Evolutionary conservation across 139 green algal genomes (phyloP), one percentile per base, ranked within the genome.

Genomic region (Micractinium sp.): DNA sequence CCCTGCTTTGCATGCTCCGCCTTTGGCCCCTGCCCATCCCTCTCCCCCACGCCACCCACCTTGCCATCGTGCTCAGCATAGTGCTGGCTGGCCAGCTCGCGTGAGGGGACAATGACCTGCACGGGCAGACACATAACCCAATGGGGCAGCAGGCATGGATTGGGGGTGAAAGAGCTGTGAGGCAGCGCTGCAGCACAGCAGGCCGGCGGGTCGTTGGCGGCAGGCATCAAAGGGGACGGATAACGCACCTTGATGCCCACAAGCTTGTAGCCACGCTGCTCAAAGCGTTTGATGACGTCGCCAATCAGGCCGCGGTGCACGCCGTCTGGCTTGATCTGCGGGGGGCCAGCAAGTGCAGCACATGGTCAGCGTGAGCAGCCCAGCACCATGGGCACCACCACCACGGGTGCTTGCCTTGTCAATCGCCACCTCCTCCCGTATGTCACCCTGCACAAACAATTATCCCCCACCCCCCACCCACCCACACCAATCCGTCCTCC

Each of bases 261-360:
- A 36, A 97, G 88, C 90, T 96, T 96, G 91, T 95, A 97, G 15
- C 95, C 93, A 23, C 92, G 92, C 60, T 89, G 39, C 86, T 96
- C 93, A 90, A 95, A 95, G 67, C 93, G 88, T 77, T 87, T 76
- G 60, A 94, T 90, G 36, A 94, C 88, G 27, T 93, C 89, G 23
- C 89, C 86, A 38, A 92, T 79, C 78, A 95, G 74, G 25, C 90
- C 61, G 80, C 90, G 81, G 74, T 94, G 85, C 73, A 94, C 93
- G 27, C 93, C 93, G 61, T 95, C 93, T n/a, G 93, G 93, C 90
- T 95, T 95, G 29, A 94, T 81, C 91, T 93, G 85, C 53, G 4
- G 77, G 5, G 39, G 39, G 75, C 35, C 15, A 36, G 35, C 19
- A 1, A 9, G 39, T 1, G 25, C 77, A 63, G 38, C 22, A 35